Base-by-base conservation (phyloP, 768 basidiomycete genomes). In the Xanthoconium purpureum region DNA sequence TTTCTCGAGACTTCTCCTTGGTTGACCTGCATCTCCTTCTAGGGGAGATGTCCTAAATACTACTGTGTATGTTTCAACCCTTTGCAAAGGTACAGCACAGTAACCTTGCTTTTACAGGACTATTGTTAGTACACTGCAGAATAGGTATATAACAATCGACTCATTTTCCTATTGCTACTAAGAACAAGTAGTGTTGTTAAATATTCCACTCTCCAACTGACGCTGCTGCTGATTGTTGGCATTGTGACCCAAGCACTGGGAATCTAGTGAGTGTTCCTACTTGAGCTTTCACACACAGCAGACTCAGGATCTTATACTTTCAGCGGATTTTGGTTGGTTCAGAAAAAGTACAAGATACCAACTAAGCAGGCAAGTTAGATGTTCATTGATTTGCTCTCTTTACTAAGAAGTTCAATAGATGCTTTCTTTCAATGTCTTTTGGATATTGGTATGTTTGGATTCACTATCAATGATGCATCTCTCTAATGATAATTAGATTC, bases 31-130 rank as follows among this genome's bases (percentile, higher is more conserved):
- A 30, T 13, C 5, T 20, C 29, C 33, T 30, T 42, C 17, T 54
- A 88, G 85, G 85, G 87, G 87, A 30, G 87, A 89, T 65, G 85
- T 88, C 2, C 69, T 89, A 39, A 89, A 89, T 64, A 89, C 88
- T 0, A 84, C 85, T 38, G 84, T 88, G 87, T 88, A 70, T 37
- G 80, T 63, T 32, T 40, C 10, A 32, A 15, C 20, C 11, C 32
- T n/a, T 32, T 57, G 28, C 13, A 38, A 48, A 50, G 28, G 50
- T 43, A 30, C 29, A 8, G 10, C 7, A 52, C 33, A 17, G 53
- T 57, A 42, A 55, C 20, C 52, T 44, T 43, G 50, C 38, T 36
- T 40, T 6, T 20, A 28, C 60, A 88, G 86, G 7, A 88, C 87
- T n/a, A 84, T 89, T 37, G 78, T 90, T 50, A 80, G 72, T 7